Conservation (phyloP, 306 rosid species). For the Amphicarpaea edgeworthii region DNA sequence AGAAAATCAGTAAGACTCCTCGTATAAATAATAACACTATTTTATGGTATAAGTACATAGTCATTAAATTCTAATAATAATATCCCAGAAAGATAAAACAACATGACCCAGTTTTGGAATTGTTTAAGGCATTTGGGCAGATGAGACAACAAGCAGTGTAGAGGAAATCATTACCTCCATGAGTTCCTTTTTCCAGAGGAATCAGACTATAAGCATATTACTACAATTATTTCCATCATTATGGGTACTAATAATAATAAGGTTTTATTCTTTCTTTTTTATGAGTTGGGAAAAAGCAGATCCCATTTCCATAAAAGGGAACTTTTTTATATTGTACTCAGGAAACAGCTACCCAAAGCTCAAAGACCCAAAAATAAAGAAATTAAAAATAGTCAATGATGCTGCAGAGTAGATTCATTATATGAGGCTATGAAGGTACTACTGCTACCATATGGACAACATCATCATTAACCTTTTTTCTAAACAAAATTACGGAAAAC, state of each 20-base stretch:
- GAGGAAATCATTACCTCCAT: slow-evolving; percentile 80
- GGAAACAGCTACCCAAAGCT: slow-evolving; percentile 84
- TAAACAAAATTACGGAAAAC: slow-evolving; percentile 48
- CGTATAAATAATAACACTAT: too few relatives aligned
- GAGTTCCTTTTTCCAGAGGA: slow-evolving; percentile 57
- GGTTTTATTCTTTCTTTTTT: slow-evolving; percentile 19
- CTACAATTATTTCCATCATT: slow-evolving; percentile 4
- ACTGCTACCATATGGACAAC: slow-evolving; percentile 63
- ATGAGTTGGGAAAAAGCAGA: slow-evolving; percentile 79
- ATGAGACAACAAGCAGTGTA: slow-evolving; percentile 75
- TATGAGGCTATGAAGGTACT: slow-evolving; percentile 60
- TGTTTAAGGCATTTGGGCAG: slow-evolving; percentile 60
- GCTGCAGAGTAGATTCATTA: slow-evolving; percentile 70
- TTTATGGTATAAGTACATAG: too few relatives aligned
- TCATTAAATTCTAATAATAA: too few relatives aligned
- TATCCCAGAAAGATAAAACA: slow-evolving; percentile 70
- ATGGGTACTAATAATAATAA: not conserved
- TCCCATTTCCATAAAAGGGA: slow-evolving; percentile 86
- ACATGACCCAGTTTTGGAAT: slow-evolving; percentile 66
- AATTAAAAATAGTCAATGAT: slow-evolving; percentile 63
- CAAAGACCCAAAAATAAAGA: slow-evolving; percentile 53
- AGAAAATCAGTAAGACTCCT: too few relatives aligned
- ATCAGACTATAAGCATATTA: slow-evolving; percentile 56
- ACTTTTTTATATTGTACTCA: slow-evolving; percentile 76
- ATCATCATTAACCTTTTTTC: slow-evolving; percentile 70